phyloP scores from a whole-genome alignment of 2,329 filamentous ascomycete genomes.

The Epichloe sylvatica region DNA sequence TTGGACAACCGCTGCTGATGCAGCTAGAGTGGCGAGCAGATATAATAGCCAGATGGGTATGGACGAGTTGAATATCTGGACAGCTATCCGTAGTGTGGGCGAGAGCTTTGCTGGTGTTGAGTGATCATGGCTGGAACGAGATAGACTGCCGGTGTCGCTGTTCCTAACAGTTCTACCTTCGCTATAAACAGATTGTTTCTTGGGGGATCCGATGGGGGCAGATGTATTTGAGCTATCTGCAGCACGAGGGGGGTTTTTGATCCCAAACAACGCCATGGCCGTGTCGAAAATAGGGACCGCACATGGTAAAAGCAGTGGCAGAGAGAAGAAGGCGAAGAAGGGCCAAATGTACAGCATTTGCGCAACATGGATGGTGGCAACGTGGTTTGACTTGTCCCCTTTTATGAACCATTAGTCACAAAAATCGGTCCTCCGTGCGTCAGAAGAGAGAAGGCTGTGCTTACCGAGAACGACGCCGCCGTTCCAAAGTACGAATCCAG shows the following conservation, averaged over 20 bases:
- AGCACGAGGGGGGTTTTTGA: not conserved
- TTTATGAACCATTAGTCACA: not conserved
- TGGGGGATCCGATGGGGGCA: not conserved
- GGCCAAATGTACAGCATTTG: constrained; percentile 96
- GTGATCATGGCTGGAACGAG: not conserved
- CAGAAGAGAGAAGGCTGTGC: constrained; percentile 8
- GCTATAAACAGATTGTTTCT: not conserved
- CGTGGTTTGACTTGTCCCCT: constrained; percentile 91
- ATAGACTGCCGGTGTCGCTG: not conserved
- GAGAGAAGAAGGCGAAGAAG: constrained; percentile 78
- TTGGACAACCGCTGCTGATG: constrained; percentile 40
- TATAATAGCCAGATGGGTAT: constrained; percentile 23
- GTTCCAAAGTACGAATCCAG: constrained; percentile 69
- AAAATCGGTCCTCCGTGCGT: not conserved
- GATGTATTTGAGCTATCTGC: not conserved
- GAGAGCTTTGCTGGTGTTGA: constrained; percentile 5
- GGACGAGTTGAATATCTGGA: constrained; percentile 17
- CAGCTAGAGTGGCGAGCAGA: constrained; percentile 19
- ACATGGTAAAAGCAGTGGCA: constrained; percentile 53
- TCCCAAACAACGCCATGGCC: not conserved
- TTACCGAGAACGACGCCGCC: constrained; percentile 78
- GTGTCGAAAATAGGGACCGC: constrained; percentile 23
- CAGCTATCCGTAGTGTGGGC: constrained; percentile 2
- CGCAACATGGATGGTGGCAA: constrained; percentile 73
- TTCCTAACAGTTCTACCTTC: not conserved